phyloP scores from a whole-genome alignment of 805 yeast species.

The Nakazawaea ambrosiae region DNA sequence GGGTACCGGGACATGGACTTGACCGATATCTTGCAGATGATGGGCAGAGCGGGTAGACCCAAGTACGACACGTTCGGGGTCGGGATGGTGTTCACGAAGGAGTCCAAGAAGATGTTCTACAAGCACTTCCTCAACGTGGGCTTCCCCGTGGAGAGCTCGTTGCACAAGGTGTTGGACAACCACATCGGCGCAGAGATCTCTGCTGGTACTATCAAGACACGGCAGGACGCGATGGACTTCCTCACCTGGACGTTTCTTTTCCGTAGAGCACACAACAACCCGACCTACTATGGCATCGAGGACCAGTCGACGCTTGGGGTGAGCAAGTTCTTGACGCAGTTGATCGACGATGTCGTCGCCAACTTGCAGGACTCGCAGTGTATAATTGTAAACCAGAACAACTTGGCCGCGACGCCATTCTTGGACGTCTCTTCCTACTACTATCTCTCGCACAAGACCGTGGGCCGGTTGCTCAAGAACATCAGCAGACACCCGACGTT shows the following conservation, averaged over 20 bases:
- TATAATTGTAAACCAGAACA: slow-evolving; percentile 44
- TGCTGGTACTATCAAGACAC: slow-evolving; percentile 54
- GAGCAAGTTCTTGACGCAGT: slow-evolving; percentile 46
- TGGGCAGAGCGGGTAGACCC: slow-evolving; percentile 84
- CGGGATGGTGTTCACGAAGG: slow-evolving; percentile 71
- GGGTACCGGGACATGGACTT: slow-evolving; percentile 76
- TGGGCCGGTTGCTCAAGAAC: slow-evolving; percentile 57
- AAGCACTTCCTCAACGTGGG: slow-evolving; percentile 75
- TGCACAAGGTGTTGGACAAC: slow-evolving; percentile 70
- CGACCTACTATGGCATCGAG: slow-evolving; percentile 69
- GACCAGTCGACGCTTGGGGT: slow-evolving; percentile 52
- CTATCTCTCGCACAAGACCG: slow-evolving; percentile 85
- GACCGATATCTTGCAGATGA: slow-evolving; percentile 77
- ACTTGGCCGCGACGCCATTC: slow-evolving; percentile 65
- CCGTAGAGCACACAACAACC: slow-evolving; percentile 70
- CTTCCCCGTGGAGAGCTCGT: slow-evolving; percentile 75
- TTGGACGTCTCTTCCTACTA: slow-evolving; percentile 84
- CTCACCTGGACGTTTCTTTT: slow-evolving; percentile 71
- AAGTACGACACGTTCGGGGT: slow-evolving; percentile 74
- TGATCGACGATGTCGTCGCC: slow-evolving; percentile 63
- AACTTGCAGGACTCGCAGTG: slow-evolving; percentile 71
- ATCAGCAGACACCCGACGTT: slow-evolving; percentile 40
- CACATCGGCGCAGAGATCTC: slow-evolving; percentile 79
- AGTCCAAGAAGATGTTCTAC: slow-evolving; percentile 66
- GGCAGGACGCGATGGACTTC: slow-evolving; percentile 70